Base-by-base conservation (phyloP, 176 grass and related monocot species). In the Oryza brachyantha region DNA sequence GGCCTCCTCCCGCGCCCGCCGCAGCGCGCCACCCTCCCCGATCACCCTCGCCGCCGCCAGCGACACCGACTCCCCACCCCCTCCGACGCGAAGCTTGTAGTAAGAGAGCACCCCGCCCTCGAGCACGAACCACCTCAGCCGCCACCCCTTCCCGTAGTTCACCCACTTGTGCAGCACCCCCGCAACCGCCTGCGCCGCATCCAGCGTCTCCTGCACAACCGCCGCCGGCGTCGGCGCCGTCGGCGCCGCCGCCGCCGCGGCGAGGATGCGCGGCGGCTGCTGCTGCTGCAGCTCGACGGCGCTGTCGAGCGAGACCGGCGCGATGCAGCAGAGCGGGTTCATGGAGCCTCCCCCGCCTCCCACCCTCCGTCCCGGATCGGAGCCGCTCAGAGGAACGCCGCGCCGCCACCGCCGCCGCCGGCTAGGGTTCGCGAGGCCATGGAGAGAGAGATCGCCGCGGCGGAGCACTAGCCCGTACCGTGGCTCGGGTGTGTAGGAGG, bases 141-240 rank as follows among this genome's bases (percentile, higher is more conserved):
- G 80, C 94, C 94, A 97, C 50, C 94, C 94, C 58, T 92, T 94
- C 50, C 94, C 94, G 55, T 94, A 97, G 84, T 97, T 97, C 76
- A 97, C 94, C 94, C 91, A 97, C 88, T 97, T 97, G 79, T 93
- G 90, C 52, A 97, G 82, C 73, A 97, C 83, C 63, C 94, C 89
- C 0, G 79, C 85, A 4, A 97, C 84, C 16, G 26, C 28, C 3
- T 31, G 71, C 7, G 19, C 58, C 32, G 57, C 48, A 52, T 52
- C 48, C 7, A 52, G 19, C 48, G 19, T 7, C 48, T 5, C 17
- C 17, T 52, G 16, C 48, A 43, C 17, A 2, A 32, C 39, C n/a
- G 13, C 38, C 13, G 13, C 25, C 55, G 29, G 24, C n/a, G 78
- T 46, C 16, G 46, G 46, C 46, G 46, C 17, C 28, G 67, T 19